Conservation (phyloP, 2,329 filamentous ascomycete species). For the Apiospora sp. region DNA sequence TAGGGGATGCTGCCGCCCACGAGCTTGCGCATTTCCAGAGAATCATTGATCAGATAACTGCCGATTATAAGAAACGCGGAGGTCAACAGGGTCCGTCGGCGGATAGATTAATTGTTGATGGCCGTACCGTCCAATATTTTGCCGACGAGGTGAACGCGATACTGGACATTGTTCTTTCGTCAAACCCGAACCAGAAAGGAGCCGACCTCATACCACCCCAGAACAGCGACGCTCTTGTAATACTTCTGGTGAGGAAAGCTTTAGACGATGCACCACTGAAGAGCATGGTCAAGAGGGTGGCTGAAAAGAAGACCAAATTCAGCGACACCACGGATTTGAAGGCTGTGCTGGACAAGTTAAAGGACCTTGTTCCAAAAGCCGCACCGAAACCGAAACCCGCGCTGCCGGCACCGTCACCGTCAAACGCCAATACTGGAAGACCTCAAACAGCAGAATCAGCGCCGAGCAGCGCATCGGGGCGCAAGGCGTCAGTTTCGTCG, state of each 20-base stretch:
- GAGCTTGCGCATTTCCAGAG: slow-evolving; percentile 80
- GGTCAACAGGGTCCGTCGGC: slow-evolving; percentile 61
- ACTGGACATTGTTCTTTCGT: slow-evolving; percentile 64
- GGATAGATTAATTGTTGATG: slow-evolving; percentile 62
- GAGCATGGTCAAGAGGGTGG: slow-evolving; percentile 62
- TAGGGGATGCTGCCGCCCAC: slow-evolving; percentile 73
- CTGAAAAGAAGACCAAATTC: slow-evolving; percentile 57
- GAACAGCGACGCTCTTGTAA: slow-evolving; percentile 63
- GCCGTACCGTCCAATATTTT: slow-evolving; percentile 66
- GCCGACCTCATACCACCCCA: slow-evolving; percentile 60
- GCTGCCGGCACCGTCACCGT: slow-evolving; percentile 5
- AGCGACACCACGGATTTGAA: slow-evolving; percentile 64
- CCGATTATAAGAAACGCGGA: slow-evolving; percentile 61
- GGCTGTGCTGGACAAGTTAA: slow-evolving; percentile 57
- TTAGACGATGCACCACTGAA: slow-evolving; percentile 59
- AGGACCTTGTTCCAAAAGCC: slow-evolving; percentile 51
- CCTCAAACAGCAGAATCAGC: slow-evolving; percentile 34
- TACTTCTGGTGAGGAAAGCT: slow-evolving; percentile 64
- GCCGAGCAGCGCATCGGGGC: slow-evolving; percentile 41
- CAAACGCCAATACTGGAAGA: background rate
- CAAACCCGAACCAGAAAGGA: slow-evolving; percentile 65
- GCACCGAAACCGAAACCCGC: slow-evolving; percentile 32
- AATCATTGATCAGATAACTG: slow-evolving; percentile 81
- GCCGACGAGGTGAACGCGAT: slow-evolving; percentile 66
- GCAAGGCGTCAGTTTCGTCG: slow-evolving; percentile 39